Base-by-base conservation (phyloP, 192 early-diverging fungal species). In the Entomortierella chlamydospora region DNA sequence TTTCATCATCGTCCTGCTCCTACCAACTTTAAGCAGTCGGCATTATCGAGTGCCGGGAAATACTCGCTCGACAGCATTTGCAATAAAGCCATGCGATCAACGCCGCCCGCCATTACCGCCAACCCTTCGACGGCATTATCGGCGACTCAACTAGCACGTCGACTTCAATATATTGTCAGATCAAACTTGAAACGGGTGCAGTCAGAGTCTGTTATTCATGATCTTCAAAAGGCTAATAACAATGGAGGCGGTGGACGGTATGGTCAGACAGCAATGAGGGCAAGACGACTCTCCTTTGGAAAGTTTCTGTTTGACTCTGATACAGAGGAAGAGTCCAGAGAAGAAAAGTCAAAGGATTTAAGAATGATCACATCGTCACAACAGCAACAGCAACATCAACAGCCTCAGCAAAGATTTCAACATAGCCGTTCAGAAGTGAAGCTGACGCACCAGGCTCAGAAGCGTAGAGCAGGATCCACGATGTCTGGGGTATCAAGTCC, bases 271-370 rank as follows among this genome's bases (percentile, higher is more conserved):
- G 76, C 76, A 12, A 49, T 70, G 62, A 61, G 76, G 25, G 76
- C 76, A n/a, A 57, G 76, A 55, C 33, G 76, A 37, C 76, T 79
- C 4, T 70, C 76, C 1, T 60, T 79, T 23, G 76, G 76, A 2
- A 64, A 66, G 28, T 66, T 47, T 23, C 51, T 79, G 28, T 79
- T 79, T 31, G 76, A 79, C 13, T 70, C 76, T 5, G 74, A 79
- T 13, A 70, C 76, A 25, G 76, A 78, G 7, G 66, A 79, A 43
- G 45, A 59, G 42, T 4, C 31, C 0, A 11, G n/a, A 3, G 41
- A 53, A 1, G 63, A 65, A 13, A 58, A 26, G 10, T 41, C 5
- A 34, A 26, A 29, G 22, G 18, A 20, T 0, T 51, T 22, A 6
- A 34, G 23, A 34, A 33, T 28, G 37, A 42, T 59, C n/a, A n/a